A percentile compares a stretch with the other conserved stretches of the same genome.
Evolutionary conservation across 805 yeast genomes (phyloP).

Genomic region (Myxozyma melibiosi): DNA sequence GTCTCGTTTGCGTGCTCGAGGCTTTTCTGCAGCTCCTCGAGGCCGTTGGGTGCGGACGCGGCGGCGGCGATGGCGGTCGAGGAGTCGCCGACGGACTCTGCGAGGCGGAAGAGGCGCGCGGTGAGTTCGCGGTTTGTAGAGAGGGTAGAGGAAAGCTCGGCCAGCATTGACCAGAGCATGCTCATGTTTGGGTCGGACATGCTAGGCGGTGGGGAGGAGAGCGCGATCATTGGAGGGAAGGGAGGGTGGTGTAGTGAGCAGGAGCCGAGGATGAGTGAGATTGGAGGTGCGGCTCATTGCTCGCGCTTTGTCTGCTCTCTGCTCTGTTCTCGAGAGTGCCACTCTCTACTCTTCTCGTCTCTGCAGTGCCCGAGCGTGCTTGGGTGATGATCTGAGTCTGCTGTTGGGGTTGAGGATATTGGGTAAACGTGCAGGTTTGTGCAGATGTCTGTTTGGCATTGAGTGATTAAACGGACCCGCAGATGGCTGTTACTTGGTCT

Average conservation of each 20-base stretch:
- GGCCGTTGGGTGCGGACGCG: constrained; percentile 11
- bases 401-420: no score
- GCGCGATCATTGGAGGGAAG: constrained; percentile 2
- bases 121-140: constrained; percentile 31
- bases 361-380: no score
- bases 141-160: constrained; percentile 24
- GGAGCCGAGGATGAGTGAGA: no score
- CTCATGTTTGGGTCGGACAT: constrained; percentile 31
- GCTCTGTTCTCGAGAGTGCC: no score
- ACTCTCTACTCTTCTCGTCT: no score
- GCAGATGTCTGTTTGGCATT: no score
- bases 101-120: constrained; percentile 26
- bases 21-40: constrained; percentile 5
- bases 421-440: no score
- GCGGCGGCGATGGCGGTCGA: constrained; percentile 17
- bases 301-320: background rate
- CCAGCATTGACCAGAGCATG: constrained; percentile 30
- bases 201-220: constrained; percentile 8
- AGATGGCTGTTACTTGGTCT: no score
- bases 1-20: background rate
- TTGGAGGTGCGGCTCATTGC: background rate
- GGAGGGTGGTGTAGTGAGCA: background rate
- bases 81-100: constrained; percentile 28
- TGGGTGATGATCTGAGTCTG: no score
- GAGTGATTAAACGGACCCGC: no score